Evolutionary conservation across 1,284 basidiomycete genomes (phyloP).

Genomic region (Earliella scabrosa): DNA sequence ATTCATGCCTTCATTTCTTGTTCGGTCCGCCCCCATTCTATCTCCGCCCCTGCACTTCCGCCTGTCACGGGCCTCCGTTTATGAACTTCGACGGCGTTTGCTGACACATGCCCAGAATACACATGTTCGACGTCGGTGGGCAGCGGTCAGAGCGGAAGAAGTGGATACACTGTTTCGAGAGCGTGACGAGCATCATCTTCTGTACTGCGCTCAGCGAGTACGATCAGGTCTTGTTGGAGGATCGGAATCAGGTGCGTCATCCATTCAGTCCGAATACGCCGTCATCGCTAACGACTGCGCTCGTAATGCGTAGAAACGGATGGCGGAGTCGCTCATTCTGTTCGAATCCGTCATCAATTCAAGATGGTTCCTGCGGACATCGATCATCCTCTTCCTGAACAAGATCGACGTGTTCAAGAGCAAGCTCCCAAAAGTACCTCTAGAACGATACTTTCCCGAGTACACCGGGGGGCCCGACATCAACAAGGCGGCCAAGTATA

Average conservation of each 20-base stretch:
- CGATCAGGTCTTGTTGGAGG: constrained; percentile 87
- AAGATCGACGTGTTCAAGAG: constrained; percentile 97
- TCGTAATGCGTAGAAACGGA: constrained; percentile 73
- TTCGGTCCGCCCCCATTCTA: not conserved
- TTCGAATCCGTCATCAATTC: constrained; percentile 98
- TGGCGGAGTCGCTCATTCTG: constrained; percentile 91
- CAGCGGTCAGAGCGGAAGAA: constrained; percentile 95
- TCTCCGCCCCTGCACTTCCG: constrained; percentile 1
- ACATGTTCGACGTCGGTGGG: constrained; percentile 94
- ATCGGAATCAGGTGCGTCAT: constrained; percentile 69
- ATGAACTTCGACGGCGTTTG: not conserved
- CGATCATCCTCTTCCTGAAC: constrained; percentile 93
- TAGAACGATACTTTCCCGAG: constrained; percentile 92
- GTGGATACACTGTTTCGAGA: constrained; percentile 95
- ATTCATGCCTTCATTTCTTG: not conserved
- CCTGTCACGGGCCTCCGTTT: constrained; percentile 35
- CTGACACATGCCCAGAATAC: constrained; percentile 66
- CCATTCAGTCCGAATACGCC: not conserved
- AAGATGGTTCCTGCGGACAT: constrained; percentile 95
- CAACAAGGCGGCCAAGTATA: constrained; percentile 98
- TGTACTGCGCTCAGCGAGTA: constrained; percentile 95
- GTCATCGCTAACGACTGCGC: constrained; percentile 36
- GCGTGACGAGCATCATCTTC: constrained; percentile 95
- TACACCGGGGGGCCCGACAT: constrained; percentile 94
- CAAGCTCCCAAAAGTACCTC: constrained; percentile 88